These are phyloP conservation scores for Trichophyton simii DNA, from an alignment of 2,329 filamentous ascomycete genomes.

Conservation along the genomic window DNA sequence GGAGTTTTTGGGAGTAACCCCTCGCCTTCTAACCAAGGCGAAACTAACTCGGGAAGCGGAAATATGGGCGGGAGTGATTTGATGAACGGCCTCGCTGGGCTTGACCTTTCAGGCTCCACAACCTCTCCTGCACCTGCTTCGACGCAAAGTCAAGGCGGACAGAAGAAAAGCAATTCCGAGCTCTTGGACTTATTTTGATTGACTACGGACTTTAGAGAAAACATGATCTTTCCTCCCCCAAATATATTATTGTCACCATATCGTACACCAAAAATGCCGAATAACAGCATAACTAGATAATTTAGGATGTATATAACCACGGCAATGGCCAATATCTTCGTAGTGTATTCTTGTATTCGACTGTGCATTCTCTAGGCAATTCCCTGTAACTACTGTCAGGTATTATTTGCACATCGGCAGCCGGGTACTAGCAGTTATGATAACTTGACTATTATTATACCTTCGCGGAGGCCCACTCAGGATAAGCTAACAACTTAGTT, in stretches of 20 bases:
- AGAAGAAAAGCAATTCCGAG: slow-evolving; percentile 44
- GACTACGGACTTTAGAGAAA: not conserved
- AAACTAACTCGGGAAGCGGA: slow-evolving; percentile 22
- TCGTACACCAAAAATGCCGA: not conserved
- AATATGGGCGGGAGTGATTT: slow-evolving; percentile 41
- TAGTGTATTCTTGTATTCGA: too few relatives aligned
- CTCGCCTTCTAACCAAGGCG: slow-evolving; percentile 12
- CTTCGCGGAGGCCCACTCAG: not conserved
- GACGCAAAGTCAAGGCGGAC: slow-evolving; percentile 5
- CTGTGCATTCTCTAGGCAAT: not conserved
- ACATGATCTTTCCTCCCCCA: not conserved
- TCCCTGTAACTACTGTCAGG: not conserved
- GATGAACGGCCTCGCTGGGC: slow-evolving; percentile 68
- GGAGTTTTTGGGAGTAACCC: slow-evolving; percentile 46
- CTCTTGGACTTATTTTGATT: slow-evolving; percentile 43
- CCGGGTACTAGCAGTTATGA: not conserved
- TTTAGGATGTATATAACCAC: not conserved
- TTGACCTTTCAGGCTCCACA: slow-evolving; percentile 54
- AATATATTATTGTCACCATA: not conserved
- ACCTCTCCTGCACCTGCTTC: slow-evolving; percentile 18
- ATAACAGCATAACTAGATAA: not conserved
- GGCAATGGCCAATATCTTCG: not conserved
- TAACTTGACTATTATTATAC: not conserved
- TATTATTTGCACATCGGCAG: not conserved
- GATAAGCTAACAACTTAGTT: not conserved